Conservation (phyloP, 164 flowering plant species). For the Annona cherimola region DNA sequence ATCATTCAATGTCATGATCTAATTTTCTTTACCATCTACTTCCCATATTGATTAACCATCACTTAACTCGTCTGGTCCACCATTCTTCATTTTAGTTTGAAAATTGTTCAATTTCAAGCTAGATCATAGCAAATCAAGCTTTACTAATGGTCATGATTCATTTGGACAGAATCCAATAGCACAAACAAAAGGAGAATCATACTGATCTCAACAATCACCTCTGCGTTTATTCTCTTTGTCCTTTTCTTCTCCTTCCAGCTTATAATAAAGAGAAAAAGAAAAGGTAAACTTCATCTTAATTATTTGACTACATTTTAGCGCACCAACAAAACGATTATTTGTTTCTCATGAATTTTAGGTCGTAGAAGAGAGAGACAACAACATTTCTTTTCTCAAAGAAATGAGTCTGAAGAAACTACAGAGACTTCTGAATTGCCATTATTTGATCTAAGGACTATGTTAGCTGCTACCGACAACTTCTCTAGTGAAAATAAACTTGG, state of each 20-base stretch:
- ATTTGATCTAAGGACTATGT: not conserved
- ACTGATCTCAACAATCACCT: slow-evolving; percentile 7
- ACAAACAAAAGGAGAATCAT: not conserved
- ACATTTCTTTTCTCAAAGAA: slow-evolving; percentile 5
- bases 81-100: no score
- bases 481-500: slow-evolving; percentile 6
- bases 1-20: no score
- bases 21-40: no score
- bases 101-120: no score
- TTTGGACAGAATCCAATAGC: not conserved
- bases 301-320: slow-evolving; percentile 15
- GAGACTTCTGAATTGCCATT: not conserved
- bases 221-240: slow-evolving; percentile 18
- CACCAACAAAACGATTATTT: slow-evolving; percentile 22
- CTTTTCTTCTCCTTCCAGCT: slow-evolving; percentile 20
- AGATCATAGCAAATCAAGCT: no score
- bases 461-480: slow-evolving; percentile 7
- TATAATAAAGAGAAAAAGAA: slow-evolving; percentile 9
- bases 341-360: slow-evolving; percentile 12
- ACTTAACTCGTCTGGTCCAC: no score
- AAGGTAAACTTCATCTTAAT: slow-evolving; percentile 13
- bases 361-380: slow-evolving; percentile 6
- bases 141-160: not conserved
- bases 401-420: slow-evolving; percentile 7
- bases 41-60: no score